phyloP scores from a whole-genome alignment of 371 early-diverging fungal genomes.

The Syncephalis plumigaleata region DNA sequence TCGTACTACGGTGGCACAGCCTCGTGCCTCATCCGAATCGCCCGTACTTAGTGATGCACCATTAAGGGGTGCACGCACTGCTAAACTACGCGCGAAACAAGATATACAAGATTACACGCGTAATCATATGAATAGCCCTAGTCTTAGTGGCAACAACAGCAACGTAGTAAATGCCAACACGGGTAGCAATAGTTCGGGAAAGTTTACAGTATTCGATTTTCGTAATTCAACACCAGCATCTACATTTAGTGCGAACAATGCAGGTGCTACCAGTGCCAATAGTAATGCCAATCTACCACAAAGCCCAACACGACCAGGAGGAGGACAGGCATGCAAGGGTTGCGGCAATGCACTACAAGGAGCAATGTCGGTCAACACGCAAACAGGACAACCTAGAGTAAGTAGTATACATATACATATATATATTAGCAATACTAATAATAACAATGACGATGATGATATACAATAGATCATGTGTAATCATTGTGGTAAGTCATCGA shows the following conservation, averaged over 20 bases:
- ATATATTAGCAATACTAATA: background rate
- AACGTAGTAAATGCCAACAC: background rate
- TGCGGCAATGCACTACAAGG: background rate
- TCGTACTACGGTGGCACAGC: conserved; percentile 21
- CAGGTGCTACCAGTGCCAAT: background rate
- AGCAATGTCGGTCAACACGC: background rate
- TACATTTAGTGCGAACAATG: background rate
- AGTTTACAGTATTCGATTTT: background rate
- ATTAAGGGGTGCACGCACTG: too few species aligned
- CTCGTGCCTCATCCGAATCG: conserved; percentile 5
- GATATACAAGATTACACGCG: background rate
- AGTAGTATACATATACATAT: too few species aligned
- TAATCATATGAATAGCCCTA: conserved; percentile 1
- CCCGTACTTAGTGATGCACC: conserved; percentile 5
- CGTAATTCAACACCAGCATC: background rate
- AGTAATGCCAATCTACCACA: too few species aligned
- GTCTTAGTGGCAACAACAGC: background rate
- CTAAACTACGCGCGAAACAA: too few species aligned
- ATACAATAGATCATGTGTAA: background rate
- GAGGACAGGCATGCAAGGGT: background rate
- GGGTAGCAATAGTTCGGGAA: background rate
- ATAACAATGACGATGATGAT: background rate
- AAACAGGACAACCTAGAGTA: background rate
- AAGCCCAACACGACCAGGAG: background rate
- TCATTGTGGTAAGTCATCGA: background rate